phyloP scores from a whole-genome alignment of 257 asterid species.

The Forsythia suspensa region DNA sequence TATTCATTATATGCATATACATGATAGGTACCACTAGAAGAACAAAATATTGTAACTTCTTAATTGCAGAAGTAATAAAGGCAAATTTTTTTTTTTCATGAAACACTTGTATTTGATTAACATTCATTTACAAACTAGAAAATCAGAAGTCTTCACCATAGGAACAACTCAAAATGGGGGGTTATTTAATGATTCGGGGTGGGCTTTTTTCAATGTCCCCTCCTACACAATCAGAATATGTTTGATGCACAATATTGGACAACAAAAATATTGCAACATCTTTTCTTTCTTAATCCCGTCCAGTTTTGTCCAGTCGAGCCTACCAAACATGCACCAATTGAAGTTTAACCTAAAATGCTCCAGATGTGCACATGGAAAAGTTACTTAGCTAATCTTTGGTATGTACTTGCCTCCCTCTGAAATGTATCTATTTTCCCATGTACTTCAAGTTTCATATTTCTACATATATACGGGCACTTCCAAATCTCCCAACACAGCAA shows the following conservation, averaged over 20 bases:
- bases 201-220: neutral
- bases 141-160: neutral
- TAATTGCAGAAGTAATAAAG: neutral
- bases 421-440: neutral
- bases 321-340: constrained; percentile 8
- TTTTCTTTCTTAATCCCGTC: neutral
- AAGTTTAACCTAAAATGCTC: constrained; percentile 1
- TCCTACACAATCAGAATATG: neutral
- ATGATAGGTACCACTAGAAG: neutral
- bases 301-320: neutral
- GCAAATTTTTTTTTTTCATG: neutral
- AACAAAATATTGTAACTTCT: neutral
- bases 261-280: neutral
- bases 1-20: neutral
- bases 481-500: constrained; percentile 15
- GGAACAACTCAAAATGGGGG: neutral
- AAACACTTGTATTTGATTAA: neutral
- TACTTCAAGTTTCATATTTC: neutral
- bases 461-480: constrained; percentile 16
- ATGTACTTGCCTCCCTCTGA: constrained; percentile 8
- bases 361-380: constrained; percentile 9
- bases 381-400: constrained; percentile 5
- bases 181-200: neutral
- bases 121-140: neutral
- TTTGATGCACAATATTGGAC: neutral